Percentiles rank a stretch among this genome's conserved stretches.
Conservation (phyloP, 345 rosid genomes). For the Eucalyptus globulus region DNA sequence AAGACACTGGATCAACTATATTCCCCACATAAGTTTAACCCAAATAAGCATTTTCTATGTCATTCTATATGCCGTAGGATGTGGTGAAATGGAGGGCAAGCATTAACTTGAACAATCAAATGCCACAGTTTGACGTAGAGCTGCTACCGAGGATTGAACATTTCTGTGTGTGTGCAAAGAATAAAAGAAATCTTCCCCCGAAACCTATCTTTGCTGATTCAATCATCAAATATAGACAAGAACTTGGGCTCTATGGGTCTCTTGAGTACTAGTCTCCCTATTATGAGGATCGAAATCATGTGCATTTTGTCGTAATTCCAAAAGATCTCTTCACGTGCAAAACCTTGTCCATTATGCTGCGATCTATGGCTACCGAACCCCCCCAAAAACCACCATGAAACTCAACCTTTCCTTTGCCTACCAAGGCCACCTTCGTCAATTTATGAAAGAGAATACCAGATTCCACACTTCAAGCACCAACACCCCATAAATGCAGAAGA, state of each 20-base stretch:
- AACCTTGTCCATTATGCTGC: not conserved
- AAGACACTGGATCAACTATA: not conserved
- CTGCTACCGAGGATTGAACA: not conserved
- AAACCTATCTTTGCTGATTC: not conserved
- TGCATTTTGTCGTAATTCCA: not conserved
- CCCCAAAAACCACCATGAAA: not conserved
- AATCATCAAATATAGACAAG: not conserved
- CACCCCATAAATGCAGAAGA: not conserved
- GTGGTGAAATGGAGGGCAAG: not conserved
- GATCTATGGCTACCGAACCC: not conserved
- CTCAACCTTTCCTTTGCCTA: not conserved
- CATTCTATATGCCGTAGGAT: not conserved
- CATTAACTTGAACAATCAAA: not conserved
- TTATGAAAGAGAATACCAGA: not conserved
- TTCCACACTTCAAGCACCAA: not conserved
- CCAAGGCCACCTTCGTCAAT: not conserved
- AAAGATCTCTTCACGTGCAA: not conserved
- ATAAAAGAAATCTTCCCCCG: not conserved
- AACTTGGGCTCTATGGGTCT: not conserved
- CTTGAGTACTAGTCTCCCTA: not conserved
- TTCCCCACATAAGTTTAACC: not conserved
- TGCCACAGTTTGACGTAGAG: not conserved
- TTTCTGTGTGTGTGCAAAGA: not conserved
- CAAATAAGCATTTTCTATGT: not conserved
- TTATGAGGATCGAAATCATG: not conserved